These are phyloP conservation scores for Paulownia fortunei DNA, from an alignment of 257 asterid genomes.

Conservation along the genomic window DNA sequence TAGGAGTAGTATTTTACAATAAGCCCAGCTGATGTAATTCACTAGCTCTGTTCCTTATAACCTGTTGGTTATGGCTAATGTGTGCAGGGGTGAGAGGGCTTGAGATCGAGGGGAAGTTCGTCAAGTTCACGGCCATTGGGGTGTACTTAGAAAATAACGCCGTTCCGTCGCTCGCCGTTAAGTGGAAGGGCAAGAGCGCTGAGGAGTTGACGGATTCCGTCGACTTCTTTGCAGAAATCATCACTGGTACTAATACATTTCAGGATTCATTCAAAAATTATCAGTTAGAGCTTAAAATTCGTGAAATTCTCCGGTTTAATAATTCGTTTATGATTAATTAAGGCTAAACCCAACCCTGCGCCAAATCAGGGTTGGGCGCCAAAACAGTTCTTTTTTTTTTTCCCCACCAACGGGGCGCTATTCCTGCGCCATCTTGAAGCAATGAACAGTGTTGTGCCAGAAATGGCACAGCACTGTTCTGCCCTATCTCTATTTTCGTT, in stretches of 20 bases:
- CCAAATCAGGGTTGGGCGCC: too few species aligned
- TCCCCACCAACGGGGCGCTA: too few species aligned
- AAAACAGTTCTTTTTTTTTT: too few species aligned
- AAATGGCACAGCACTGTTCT: too few species aligned
- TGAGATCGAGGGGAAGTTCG: slow-evolving; percentile 67
- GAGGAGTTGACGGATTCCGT: slow-evolving; percentile 64
- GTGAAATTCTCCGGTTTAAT: neutral
- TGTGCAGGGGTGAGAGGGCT: slow-evolving; percentile 76
- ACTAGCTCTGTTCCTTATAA: neutral
- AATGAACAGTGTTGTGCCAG: too few species aligned
- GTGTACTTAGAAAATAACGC: slow-evolving; percentile 74
- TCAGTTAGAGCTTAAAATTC: neutral
- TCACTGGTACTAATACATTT: slow-evolving; percentile 50
- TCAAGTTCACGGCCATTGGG: slow-evolving; percentile 82
- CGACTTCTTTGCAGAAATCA: slow-evolving; percentile 73
- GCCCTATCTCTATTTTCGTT: too few species aligned
- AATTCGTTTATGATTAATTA: too few species aligned
- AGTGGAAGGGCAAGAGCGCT: slow-evolving; percentile 78
- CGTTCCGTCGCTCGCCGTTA: slow-evolving; percentile 61
- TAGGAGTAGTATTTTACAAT: neutral
- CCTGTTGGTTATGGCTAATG: slow-evolving; percentile 29
- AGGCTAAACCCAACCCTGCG: too few species aligned
- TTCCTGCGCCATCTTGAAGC: too few species aligned
- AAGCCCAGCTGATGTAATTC: neutral
- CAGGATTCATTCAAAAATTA: neutral